Conservation (phyloP, 805 yeast species). For the Kodamaea neixiangensis region DNA sequence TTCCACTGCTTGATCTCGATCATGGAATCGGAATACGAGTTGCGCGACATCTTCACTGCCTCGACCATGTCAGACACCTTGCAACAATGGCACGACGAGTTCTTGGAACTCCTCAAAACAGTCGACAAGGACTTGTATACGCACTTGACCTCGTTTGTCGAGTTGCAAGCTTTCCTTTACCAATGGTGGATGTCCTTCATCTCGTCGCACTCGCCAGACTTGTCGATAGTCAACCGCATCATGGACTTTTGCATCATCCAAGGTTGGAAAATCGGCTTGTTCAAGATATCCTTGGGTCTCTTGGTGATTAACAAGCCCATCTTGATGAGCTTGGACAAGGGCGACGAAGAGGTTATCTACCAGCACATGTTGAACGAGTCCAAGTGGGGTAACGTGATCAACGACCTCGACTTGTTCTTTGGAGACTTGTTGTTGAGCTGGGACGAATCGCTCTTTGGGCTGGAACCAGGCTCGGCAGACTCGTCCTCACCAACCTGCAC, state of each 20-base stretch:
- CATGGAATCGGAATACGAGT: conserved; percentile 57
- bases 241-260: conserved; percentile 54
- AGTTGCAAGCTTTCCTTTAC: conserved; percentile 49
- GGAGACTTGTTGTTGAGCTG: conserved; percentile 39
- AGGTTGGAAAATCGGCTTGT: conserved; percentile 54
- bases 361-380: conserved; percentile 46
- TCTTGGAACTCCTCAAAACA: conserved; percentile 42
- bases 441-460: conserved; percentile 32
- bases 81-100: conserved; percentile 53
- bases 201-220: conserved; percentile 60
- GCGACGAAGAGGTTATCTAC: conserved; percentile 45
- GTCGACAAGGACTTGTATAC: conserved; percentile 41
- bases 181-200: conserved; percentile 68
- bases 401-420: conserved; percentile 39
- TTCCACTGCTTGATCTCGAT: conserved; percentile 56
- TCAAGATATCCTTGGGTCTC: conserved; percentile 57
- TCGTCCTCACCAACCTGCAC: conserved; percentile 1
- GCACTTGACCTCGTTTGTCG: conserved; percentile 47
- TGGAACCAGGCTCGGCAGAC: conserved; percentile 2
- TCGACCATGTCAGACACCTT: conserved; percentile 57
- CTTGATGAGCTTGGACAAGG: conserved; percentile 33
- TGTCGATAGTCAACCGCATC: conserved; percentile 47
- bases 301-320: conserved; percentile 50
- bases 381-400: conserved; percentile 44
- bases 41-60: conserved; percentile 51